Base-by-base conservation (phyloP, 2,329 filamentous ascomycete genomes). In the Beauveria rudraprayagi region DNA sequence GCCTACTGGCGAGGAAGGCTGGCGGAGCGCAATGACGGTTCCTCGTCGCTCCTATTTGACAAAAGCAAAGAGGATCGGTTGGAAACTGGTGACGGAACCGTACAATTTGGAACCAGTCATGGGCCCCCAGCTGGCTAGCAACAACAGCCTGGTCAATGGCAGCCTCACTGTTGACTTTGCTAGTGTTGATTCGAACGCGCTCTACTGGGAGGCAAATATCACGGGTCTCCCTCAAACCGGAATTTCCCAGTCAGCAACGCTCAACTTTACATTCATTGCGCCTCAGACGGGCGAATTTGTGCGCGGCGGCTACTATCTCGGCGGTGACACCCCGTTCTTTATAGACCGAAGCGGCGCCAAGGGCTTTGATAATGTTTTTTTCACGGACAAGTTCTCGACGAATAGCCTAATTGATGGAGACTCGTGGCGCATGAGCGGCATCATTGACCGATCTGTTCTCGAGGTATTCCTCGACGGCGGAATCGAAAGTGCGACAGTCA, bases 161-260 rank as follows among this genome's bases (percentile, higher is more conserved):
- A 76, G 72, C 0, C 61, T 84, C 1, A 66, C 75, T 1, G 67
- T 83, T 0, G 79, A 85, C 68, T 86, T 82, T 70, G 75, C 77
- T 3, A 61, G 70, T 11, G 71, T 84, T 3, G 63, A 73, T 16
- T 81, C 81, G 9, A 77, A 79, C 10, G 80, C 82, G 0, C 66
- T 87, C 14, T 81, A 80, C 67, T 79, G 85, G 66, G 77, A 83
- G 62, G 76, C 78, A 47, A 82, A 83, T 65, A 72, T 85, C 44
- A 80, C 78, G 10, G 73, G 70, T 0, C 64, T 72, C 7, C 67
- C 70, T 0, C 52, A 65, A 1, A 55, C 26, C 0, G 65, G 65
- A 2, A 51, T 70, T 0, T 22, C 65, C 0, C 48, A 65, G 3
- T 65, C 63, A 1, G 68, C 71, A 1, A 67, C 67, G 0, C 47